Percentiles rank a stretch among this genome's conserved stretches.
Evolutionary conservation across 2,329 filamentous ascomycete genomes (phyloP).

Genomic region (Epichloe coenophiala): DNA sequence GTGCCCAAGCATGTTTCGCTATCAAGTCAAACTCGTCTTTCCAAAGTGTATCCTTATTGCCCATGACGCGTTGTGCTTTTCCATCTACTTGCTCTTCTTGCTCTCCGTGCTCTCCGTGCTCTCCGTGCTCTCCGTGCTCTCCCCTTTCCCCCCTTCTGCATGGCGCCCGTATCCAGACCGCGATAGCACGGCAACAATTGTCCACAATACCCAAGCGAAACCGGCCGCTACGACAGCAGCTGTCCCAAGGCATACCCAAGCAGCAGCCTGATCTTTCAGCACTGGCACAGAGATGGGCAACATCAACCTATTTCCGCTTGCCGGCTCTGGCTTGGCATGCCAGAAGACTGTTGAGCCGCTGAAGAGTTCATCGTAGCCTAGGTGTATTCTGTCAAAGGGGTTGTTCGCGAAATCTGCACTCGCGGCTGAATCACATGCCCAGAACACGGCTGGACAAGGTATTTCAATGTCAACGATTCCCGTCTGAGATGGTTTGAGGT

Average conservation of each 20-base stretch:
- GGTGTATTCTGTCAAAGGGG: slow-evolving; percentile 70
- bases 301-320: slow-evolving; percentile 26
- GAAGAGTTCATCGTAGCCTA: slow-evolving; percentile 82
- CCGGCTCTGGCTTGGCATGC: slow-evolving; percentile 48
- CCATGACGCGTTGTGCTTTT: background rate
- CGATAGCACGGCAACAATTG: slow-evolving; percentile 23
- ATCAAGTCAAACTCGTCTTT: slow-evolving; percentile 6
- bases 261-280: slow-evolving; percentile 37
- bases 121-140: background rate
- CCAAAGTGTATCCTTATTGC: background rate
- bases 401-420: slow-evolving; percentile 57
- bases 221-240: slow-evolving; percentile 45
- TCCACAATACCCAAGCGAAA: slow-evolving; percentile 57
- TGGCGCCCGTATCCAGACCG: slow-evolving; percentile 1
- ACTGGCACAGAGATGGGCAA: slow-evolving; percentile 52
- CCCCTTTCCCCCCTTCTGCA: background rate
- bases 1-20: no score
- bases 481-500: slow-evolving; percentile 48
- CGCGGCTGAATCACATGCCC: slow-evolving; percentile 63
- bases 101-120: background rate
- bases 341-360: slow-evolving; percentile 68
- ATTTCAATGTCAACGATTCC: slow-evolving; percentile 45
- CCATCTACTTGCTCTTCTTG: slow-evolving; percentile 2
- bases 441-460: slow-evolving; percentile 77
- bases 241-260: slow-evolving; percentile 41